Conservation (phyloP, 352 stramenopile genomes). For the Phytophthora sojae region DNA sequence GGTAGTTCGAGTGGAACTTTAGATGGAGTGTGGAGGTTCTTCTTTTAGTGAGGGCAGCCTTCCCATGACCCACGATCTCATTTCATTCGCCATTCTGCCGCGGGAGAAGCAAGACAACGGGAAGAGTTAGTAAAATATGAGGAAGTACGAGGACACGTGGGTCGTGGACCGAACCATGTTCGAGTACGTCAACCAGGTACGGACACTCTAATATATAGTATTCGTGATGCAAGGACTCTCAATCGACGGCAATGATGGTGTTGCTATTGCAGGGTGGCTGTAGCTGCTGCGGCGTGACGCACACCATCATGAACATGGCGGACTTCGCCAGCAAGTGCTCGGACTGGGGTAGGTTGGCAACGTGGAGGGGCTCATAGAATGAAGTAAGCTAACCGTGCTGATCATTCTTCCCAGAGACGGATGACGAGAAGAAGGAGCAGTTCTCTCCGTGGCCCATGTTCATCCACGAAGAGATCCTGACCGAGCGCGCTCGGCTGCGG, state of each 20-base stretch:
- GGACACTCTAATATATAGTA: neutral
- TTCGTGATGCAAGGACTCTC: neutral
- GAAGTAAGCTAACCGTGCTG: neutral
- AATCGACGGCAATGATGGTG: neutral
- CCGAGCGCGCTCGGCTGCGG: conserved; percentile 88
- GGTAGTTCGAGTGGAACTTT: conserved; percentile 11
- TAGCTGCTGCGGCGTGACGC: conserved; percentile 92
- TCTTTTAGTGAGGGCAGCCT: conserved; percentile 6
- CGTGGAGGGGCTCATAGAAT: neutral
- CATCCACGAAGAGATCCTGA: conserved; percentile 94
- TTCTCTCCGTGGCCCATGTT: conserved; percentile 85
- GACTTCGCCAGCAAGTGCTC: conserved; percentile 90
- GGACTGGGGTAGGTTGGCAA: conserved; percentile 70
- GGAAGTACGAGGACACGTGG: conserved; percentile 83
- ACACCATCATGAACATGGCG: conserved; percentile 88
- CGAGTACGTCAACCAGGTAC: conserved; percentile 91
- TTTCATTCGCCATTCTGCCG: conserved; percentile 21
- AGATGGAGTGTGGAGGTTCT: neutral
- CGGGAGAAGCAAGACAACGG: conserved; percentile 11
- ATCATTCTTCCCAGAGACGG: conserved; percentile 74
- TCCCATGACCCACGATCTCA: conserved; percentile 12
- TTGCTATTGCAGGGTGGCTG: conserved; percentile 71
- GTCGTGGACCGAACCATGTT: conserved; percentile 96
- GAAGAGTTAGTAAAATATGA: conserved; percentile 28
- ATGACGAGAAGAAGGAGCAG: conserved; percentile 91